Percentiles rank a stretch among this genome's conserved stretches.
Conservation (phyloP, 2,329 filamentous ascomycete species). For the Phymatotrichopsis omnivora region DNA sequence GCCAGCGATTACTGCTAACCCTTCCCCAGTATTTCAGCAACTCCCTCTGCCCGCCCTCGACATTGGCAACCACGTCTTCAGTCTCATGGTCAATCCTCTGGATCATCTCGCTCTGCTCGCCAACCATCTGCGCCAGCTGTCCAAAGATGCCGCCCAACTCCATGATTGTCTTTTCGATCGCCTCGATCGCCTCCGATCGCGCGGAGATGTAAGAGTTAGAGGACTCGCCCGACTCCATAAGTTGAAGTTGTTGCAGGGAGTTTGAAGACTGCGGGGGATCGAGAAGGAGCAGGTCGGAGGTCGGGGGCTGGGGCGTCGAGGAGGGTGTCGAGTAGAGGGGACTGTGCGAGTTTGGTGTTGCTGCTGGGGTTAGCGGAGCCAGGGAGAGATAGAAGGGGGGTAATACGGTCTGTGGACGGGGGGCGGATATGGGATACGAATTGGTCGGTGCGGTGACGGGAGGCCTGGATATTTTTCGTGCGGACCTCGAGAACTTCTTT, state of each 20-base stretch:
- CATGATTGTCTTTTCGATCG: slow-evolving; percentile 88
- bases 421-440: slow-evolving; percentile 57
- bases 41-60: slow-evolving; percentile 91
- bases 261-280: slow-evolving; percentile 52
- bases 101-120: slow-evolving; percentile 95
- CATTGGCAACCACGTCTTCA: slow-evolving; percentile 95
- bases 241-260: slow-evolving; percentile 61
- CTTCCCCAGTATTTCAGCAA: slow-evolving; percentile 93
- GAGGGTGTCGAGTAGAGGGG: slow-evolving; percentile 75
- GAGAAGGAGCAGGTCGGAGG: slow-evolving; percentile 68
- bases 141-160: slow-evolving; percentile 90
- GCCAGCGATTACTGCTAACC: slow-evolving; percentile 89
- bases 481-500: slow-evolving; percentile 94
- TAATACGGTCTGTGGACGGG: slow-evolving; percentile 23
- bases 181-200: slow-evolving; percentile 88
- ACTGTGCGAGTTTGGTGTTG: slow-evolving; percentile 39
- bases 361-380: slow-evolving; percentile 16
- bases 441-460: slow-evolving; percentile 83
- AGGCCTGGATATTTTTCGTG: slow-evolving; percentile 96
- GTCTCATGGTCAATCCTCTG: slow-evolving; percentile 95
- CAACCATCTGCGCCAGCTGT: slow-evolving; percentile 91
- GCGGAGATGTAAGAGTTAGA: slow-evolving; percentile 86
- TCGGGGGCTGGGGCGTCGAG: slow-evolving; percentile 51
- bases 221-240: slow-evolving; percentile 86
- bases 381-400: slow-evolving; percentile 17